Conservation (phyloP, 176 grass and related monocot species). For the Bonia amplexicaulis region DNA sequence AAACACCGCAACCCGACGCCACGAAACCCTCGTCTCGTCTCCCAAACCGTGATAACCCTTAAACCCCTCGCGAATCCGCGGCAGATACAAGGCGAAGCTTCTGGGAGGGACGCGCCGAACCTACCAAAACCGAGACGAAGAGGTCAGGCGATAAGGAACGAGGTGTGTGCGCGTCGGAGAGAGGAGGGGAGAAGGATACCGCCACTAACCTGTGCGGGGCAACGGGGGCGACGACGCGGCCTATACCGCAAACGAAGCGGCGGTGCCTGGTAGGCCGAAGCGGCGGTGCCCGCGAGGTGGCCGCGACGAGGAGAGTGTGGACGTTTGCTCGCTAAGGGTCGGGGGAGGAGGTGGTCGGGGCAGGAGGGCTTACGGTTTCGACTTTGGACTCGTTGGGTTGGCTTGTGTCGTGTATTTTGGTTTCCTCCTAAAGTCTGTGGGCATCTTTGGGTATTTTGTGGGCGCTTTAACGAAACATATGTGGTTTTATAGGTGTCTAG, state of each 20-base stretch:
- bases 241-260: neutral
- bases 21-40: neutral
- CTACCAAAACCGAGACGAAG: neutral
- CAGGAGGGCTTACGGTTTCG: neutral
- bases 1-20: neutral
- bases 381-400: neutral
- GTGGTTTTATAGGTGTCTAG: neutral
- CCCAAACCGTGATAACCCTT: neutral
- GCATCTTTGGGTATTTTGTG: neutral
- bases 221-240: neutral
- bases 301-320: neutral
- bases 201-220: neutral
- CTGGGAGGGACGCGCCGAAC: neutral
- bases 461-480: fast-evolving
- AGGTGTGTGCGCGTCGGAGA: neutral
- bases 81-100: no score
- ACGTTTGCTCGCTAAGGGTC: neutral
- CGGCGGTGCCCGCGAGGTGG: neutral
- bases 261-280: neutral
- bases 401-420: neutral
- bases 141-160: neutral
- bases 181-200: neutral
- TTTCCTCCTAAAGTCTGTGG: no score
- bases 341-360: neutral
- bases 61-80: neutral